Conservation (phyloP, 306 rosid species). For the Betula pendula region DNA sequence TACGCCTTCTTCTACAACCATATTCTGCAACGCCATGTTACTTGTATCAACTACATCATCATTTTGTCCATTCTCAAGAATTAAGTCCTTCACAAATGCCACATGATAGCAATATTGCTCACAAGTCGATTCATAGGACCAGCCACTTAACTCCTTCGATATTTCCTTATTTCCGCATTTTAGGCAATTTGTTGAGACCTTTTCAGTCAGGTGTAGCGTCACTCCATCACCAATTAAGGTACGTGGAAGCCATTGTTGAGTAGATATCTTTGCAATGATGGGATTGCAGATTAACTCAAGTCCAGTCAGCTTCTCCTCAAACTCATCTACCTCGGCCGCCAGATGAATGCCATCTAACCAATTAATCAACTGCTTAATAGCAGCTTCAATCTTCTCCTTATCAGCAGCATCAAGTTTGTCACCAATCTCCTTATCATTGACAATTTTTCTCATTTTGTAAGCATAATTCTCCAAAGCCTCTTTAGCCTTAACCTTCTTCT, state of each 20-base stretch:
- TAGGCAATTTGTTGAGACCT: conserved; percentile 26
- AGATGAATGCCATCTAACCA: conserved; percentile 67
- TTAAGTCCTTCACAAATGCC: conserved; percentile 44
- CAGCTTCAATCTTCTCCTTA: conserved; percentile 65
- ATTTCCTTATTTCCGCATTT: conserved; percentile 36
- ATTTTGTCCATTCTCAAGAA: conserved; percentile 29
- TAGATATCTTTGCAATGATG: conserved; percentile 56
- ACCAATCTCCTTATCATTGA: conserved; percentile 49
- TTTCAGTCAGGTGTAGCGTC: conserved; percentile 18
- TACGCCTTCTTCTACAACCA: no score
- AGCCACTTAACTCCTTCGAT: conserved; percentile 27
- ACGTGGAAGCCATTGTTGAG: conserved; percentile 28
- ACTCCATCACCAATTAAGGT: conserved; percentile 26
- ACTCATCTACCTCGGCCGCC: conserved; percentile 61
- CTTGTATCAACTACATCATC: background rate
- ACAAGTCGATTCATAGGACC: conserved; percentile 38
- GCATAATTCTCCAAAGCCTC: conserved; percentile 54
- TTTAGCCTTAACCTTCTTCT: conserved; percentile 57
- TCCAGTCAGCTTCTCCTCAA: conserved; percentile 66
- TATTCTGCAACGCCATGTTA: no score
- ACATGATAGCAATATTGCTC: conserved; percentile 39
- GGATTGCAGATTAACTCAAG: conserved; percentile 62
- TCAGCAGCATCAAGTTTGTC: conserved; percentile 35
- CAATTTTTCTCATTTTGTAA: conserved; percentile 56
- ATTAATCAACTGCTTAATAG: conserved; percentile 43